Evolutionary conservation across 371 early-diverging fungal genomes (phyloP).

Genomic region (Conidiobolus incongruus): DNA sequence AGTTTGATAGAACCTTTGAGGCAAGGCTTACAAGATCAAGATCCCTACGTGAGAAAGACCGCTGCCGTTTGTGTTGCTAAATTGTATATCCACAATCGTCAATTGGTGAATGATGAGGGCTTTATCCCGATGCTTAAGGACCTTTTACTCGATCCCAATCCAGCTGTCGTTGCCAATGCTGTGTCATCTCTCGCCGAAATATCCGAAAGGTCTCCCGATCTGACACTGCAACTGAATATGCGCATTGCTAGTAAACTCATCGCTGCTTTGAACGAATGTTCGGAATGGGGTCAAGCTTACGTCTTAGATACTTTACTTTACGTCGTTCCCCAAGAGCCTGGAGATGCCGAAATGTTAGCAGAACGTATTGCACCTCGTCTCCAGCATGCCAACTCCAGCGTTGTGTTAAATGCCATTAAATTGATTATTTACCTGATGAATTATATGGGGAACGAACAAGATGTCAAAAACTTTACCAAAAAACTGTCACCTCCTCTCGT

Average conservation of each 20-base stretch:
- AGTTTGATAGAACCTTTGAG: constrained; percentile 52
- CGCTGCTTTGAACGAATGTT: constrained; percentile 89
- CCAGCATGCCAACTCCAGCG: constrained; percentile 92
- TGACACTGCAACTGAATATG: constrained; percentile 58
- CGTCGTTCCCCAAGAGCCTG: constrained; percentile 55
- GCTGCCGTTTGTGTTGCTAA: constrained; percentile 32
- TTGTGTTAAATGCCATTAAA: constrained; percentile 75
- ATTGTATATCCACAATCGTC: constrained; percentile 36
- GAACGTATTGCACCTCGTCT: constrained; percentile 85
- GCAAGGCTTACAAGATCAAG: constrained; percentile 49
- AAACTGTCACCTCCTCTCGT: constrained; percentile 83
- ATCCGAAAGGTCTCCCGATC: constrained; percentile 54
- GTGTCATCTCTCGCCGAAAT: constrained; percentile 89
- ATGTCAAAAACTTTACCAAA: constrained; percentile 34
- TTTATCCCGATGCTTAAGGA: constrained; percentile 71
- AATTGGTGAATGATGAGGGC: constrained; percentile 40
- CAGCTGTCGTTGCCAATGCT: constrained; percentile 89
- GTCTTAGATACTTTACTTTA: constrained; percentile 68
- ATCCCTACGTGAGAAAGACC: constrained; percentile 52
- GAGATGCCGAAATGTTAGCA: constrained; percentile 74
- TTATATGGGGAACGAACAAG: constrained; percentile 50
- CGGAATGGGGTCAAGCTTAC: constrained; percentile 89
- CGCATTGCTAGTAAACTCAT: constrained; percentile 66
- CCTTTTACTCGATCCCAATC: constrained; percentile 76
- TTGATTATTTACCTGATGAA: constrained; percentile 80